Base-by-base conservation (phyloP, 805 yeast species). In the Candida ipomoeae region DNA sequence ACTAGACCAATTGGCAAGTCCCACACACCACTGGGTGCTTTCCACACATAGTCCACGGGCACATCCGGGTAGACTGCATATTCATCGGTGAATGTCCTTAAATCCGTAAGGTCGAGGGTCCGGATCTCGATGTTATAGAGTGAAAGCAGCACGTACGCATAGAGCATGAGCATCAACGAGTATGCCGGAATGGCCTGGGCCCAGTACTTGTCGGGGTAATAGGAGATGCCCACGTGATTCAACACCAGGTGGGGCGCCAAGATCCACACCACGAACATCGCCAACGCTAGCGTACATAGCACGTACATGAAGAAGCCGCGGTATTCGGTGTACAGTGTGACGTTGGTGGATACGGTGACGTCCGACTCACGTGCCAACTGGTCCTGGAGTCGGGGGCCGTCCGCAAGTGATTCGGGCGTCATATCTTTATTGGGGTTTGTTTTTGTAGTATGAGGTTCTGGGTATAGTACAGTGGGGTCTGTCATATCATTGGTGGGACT, bases 181-280 rank as follows among this genome's bases (percentile, higher is more conserved):
- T 80, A 81, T 13, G 88, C 75, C 3, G 97, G 96, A 2, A 87
- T 65, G 1, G 89, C 87, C 34, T 87, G 63, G 2, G 96, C 84
- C 99, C 98, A 94, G 83, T 91, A 87, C 56, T 95, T 75, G 32
- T 92, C 87, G 0, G 98, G 98, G 58, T 84, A 87, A 65, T 83
- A 90, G 59, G 77, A 80, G 17, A 85, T 80, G 15, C 82, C 83
- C 31, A 81, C 56, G 50, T 81, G 75, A 39, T 59, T 57, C 20
- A 86, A 77, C 34, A 78, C 59, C n/a, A 61, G 54, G 36, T 80
- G 79, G 0, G 97, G 97, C 0, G 83, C 61, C 3, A 86, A 61
- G 1, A 96, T 81, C 97, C 98, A 92, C 4, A 79, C 52, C 1
- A 84, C 55, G 77, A 87, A 87, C 49, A 54, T 51, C 2, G 74